Evolutionary conservation across 352 stramenopile genomes (phyloP), one percentile per base, ranked within the genome.

Genomic region (Phytophthora megakarya): DNA sequence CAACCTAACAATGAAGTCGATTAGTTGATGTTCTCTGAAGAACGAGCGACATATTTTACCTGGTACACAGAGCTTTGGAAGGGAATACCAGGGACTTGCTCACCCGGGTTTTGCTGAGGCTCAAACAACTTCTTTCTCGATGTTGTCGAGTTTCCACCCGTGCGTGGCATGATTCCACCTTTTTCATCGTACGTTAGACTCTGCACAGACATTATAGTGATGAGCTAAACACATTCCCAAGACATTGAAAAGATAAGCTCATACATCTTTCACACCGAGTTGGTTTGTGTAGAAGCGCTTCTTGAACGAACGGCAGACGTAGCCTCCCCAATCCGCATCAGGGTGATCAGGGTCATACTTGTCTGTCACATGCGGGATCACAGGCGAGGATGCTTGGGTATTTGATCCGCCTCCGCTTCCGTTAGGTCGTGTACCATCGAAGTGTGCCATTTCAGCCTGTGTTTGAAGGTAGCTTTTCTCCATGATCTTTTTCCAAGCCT

Each of bases 281-380:
- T 79, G 78, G 45, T 80, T 59, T 37, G 61, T 58, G 30, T 73
- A 90, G 45, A 75, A 75, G 18, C 81, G 78, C 62, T 92, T 92
- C 70, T 90, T 92, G 68, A 84, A 79, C 28, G 72, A 78, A 43
- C 81, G 78, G 19, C 81, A 72, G 5, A 93, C 84, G 44, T 73
- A 77, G 15, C 84, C 84, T 25, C 75, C 84, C 84, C 84, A 93
- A 50, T 93, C 84, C 0, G 84, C 84, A 22, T 93, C 81, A 0
- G 75, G 79, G 38, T 93, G 84, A 21, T 84, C 73, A 0, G 84
- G 84, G n/a, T 90, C 79, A 56, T 87, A 92, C 52, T 85, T 89
- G 25, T 91, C 82, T 19, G 73, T 71, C 15, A 89, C 26, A 32
- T 90, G 76, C 1, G 77, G 80, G 6, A 90, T 39, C 19, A 75